Conservation (phyloP, 306 rosid genomes). For the barrel medic (Medicago truncatula) region MtrunA17r5.0-ANR NC_053045.1:60437001-60437500, state of each 20-base stretch:
- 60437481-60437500: neutral
- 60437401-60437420: no score
- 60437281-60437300: neutral
- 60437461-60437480: neutral
- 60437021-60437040: constrained; percentile 21
- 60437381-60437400: no score
- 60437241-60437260: constrained; percentile 94
- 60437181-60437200: constrained; percentile 66
- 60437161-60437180: constrained; percentile 65
- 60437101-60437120: constrained; percentile 49
- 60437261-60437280: constrained; percentile 87
- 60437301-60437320: neutral
- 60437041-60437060: constrained; percentile 43
- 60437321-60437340: neutral
- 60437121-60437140: constrained; percentile 61
- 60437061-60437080: constrained; percentile 27
- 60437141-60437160: constrained; percentile 62
- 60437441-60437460: neutral
- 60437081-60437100: constrained; percentile 42
- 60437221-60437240: constrained; percentile 89
- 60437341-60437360: no score
- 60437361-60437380: no score
- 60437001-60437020: constrained; percentile 16
- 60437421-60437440: no score
- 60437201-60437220: constrained; percentile 65